Evolutionary conservation across 2,329 filamentous ascomycete species (phyloP).

Genomic region (Chaetomium sp.): DNA sequence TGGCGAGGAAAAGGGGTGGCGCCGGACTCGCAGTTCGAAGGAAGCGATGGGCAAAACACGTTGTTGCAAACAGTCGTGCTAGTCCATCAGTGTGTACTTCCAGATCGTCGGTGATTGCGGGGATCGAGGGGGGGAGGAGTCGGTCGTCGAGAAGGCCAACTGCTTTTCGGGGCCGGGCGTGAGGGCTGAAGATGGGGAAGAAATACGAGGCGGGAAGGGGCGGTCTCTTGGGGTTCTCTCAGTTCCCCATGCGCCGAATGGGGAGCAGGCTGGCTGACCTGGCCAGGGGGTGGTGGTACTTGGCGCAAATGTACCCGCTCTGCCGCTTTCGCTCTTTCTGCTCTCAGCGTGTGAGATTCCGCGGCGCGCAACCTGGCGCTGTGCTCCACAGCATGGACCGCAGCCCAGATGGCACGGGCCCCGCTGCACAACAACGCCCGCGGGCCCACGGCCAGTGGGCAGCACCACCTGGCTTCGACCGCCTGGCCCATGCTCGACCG

Average conservation of each 20-base stretch:
- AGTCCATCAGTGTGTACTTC: constrained; percentile 5
- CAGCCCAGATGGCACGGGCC: constrained; percentile 2
- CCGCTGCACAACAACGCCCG: background rate
- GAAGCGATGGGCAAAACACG: constrained; percentile 6
- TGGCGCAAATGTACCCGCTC: constrained; percentile 5
- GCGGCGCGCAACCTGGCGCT: background rate
- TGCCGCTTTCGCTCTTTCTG: no score
- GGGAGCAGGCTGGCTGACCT: constrained; percentile 13
- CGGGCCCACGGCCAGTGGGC: background rate
- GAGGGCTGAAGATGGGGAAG: constrained; percentile 16
- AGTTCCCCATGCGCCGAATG: constrained; percentile 19
- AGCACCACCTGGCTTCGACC: background rate
- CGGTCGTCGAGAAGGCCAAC: constrained; percentile 9
- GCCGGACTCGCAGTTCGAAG: constrained; percentile 1
- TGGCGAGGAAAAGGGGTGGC: background rate
- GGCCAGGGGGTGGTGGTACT: constrained; percentile 7
- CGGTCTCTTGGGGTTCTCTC: constrained; percentile 11
- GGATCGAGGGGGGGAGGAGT: background rate
- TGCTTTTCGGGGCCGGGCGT: background rate
- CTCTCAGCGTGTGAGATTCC: no score
- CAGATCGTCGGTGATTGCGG: background rate
- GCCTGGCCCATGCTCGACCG: background rate
- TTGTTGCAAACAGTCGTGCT: background rate
- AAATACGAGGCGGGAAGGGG: constrained; percentile 26
- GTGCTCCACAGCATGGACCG: background rate